Evolutionary conservation across 257 asterid genomes (phyloP).

Genomic region (Solanum gandarillasii): DNA sequence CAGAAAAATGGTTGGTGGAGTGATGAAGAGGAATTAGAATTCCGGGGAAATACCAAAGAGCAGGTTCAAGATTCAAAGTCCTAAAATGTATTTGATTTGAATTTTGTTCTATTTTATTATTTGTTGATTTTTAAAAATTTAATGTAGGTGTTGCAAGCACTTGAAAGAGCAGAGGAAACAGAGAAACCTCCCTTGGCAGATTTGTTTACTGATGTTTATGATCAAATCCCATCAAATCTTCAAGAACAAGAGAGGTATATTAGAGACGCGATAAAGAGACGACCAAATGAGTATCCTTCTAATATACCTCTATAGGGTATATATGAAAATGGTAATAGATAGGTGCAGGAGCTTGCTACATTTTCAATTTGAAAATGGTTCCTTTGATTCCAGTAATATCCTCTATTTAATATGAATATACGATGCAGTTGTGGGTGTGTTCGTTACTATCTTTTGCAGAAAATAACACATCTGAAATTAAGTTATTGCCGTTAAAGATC

Average conservation of each 20-base stretch:
- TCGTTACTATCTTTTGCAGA: too few relatives aligned
- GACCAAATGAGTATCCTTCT: conserved; percentile 57
- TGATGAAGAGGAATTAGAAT: conserved; percentile 47
- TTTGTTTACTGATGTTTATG: conserved; percentile 66
- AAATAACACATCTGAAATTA: too few relatives aligned
- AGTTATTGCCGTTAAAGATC: too few relatives aligned
- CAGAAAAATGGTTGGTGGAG: conserved; percentile 72
- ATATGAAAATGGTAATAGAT: too few relatives aligned
- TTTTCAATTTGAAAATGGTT: too few relatives aligned
- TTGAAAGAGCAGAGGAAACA: conserved; percentile 54
- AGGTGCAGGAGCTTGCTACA: too few relatives aligned
- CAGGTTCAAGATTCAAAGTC: conserved; percentile 31
- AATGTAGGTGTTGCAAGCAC: conserved; percentile 45
- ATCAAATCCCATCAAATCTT: conserved; percentile 42
- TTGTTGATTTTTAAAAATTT: neutral
- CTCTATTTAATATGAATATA: too few relatives aligned
- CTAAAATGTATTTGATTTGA: neutral
- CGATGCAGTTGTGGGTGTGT: neutral
- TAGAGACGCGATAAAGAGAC: conserved; percentile 44
- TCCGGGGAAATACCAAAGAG: conserved; percentile 37
- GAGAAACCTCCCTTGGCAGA: conserved; percentile 49
- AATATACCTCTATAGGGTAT: conserved; percentile 52
- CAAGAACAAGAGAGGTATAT: conserved; percentile 61
- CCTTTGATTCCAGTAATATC: too few relatives aligned
- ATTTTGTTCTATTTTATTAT: neutral